Conservation (phyloP, 2,329 filamentous ascomycete genomes). For the Colletotrichum echinochloae region DNA sequence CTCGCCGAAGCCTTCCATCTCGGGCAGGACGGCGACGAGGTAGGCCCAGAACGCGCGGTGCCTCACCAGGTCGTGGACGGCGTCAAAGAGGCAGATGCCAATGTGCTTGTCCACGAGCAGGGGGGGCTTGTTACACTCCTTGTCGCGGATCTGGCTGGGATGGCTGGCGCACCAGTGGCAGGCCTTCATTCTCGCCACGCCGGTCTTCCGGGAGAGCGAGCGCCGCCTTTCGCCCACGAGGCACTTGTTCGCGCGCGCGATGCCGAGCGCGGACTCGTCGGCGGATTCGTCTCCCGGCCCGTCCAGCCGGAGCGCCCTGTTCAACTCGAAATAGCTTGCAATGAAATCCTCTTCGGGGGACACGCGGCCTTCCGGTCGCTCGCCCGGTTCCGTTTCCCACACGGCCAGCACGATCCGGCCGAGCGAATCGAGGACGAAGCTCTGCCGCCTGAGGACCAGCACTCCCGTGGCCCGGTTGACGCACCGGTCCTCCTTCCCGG, state of each 20-base stretch:
- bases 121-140: background rate
- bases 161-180: fast-evolving
- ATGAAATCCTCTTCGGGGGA: too few relatives aligned
- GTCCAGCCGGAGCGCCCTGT: too few relatives aligned
- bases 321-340: too few relatives aligned
- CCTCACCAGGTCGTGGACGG: background rate
- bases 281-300: too few relatives aligned
- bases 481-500: background rate
- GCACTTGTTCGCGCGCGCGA: background rate
- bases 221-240: background rate
- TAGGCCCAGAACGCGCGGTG: background rate
- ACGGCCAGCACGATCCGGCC: background rate
- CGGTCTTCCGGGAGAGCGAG: background rate
- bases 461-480: background rate
- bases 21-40: background rate
- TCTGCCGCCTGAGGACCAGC: background rate
- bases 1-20: background rate
- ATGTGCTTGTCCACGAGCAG: background rate
- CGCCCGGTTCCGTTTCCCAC: background rate
- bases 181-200: background rate
- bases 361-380: too few relatives aligned
- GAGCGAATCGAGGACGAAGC: background rate
- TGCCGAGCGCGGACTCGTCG: background rate
- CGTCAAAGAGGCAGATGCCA: background rate
- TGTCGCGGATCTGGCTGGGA: background rate